Base-by-base conservation (phyloP, 208 protist genomes). In the Leishmania guyanensis region DNA sequence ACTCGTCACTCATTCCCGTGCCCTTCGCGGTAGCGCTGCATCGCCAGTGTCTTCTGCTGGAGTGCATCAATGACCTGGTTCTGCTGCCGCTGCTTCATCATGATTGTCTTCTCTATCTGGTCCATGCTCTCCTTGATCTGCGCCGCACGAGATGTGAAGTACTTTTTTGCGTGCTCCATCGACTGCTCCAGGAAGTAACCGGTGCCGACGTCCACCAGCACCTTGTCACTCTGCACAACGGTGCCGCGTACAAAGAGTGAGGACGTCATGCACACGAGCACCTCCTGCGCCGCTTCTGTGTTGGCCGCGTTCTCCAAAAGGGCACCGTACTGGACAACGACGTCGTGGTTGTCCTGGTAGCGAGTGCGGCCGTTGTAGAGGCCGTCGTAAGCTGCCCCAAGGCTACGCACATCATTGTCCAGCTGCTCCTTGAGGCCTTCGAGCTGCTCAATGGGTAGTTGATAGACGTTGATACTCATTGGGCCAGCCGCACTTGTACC, bases 381-480 rank as follows among this genome's bases (percentile, higher is more conserved):
- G 65, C 90, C 92, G 36, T 97, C 94, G 79, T 96, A 96, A 60
- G 94, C 94, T 16, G 88, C 75, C 51, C 90, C 93, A 46, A 97
- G 89, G 62, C 82, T 94, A 43, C 88, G 88, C 26, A 97, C 85
- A 76, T 97, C 94, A 68, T 86, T 89, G 83, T 95, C 91, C 68
- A 97, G 85, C 86, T 97, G 94, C 83, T 96, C 87, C 83, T 94
- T 93, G 54, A 97, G 91, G n/a, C 91, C 91, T 71, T 95, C 89
- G n/a, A 97, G 89, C 82, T 97, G 92, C 88, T 97, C 91, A 10
- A 96, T 82, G 36, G 92, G 91, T 22, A 97, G 87, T 75, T 97
- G 90, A 53, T 87, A 86, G 69, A 95, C 87, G 87, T 95, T 97
- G 71, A 94, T 2, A 39, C 36, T 39, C 36, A 39, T 39, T 39